Evolutionary conservation across 129 eudicot species (phyloP), one percentile per base, ranked within the genome.

Genomic region (Solidago caesia): DNA sequence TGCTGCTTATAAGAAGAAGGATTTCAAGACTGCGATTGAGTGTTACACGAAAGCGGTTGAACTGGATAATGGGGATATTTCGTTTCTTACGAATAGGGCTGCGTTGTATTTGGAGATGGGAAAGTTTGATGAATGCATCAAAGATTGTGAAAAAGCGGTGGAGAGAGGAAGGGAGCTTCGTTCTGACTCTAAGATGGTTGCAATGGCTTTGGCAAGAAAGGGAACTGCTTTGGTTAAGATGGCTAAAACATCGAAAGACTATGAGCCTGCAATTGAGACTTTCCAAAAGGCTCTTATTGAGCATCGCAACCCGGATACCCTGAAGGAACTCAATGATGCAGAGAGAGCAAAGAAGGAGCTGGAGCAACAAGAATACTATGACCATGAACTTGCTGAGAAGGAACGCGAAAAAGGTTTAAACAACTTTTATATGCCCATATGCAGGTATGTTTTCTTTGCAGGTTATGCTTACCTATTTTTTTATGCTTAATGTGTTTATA

Each of bases 41-140:
- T 87, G 80, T 72, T 95, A 95, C 56, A 70, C 89, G 0, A 82
- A 82, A 64, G 99, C 99, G 0, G 11, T 87, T 70, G 99, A 95
- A 67, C 79, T 95, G 71, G 88, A 89, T 75, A 97, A 95, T 78
- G 83, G 67, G 25, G 99, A 95, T 79, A 82, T 95, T 15, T 95
- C 97, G 1, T 95, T 87, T 79, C 47, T 95, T 12, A 95, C 99
- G 1, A 95, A 95, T 6, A 73, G 99, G 47, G 99, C 99, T 80
- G 99, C 99, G 14, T 96, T 95, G n/a, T 95, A 82, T 68, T 71
- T 95, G 84, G 99, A 95, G 83, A 95, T 91, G 97, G 97, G 87
- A 7, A 89, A 95, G 99, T 91, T 78, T 73, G 97, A 86, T 51
- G 97, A 91, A 11, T 88, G 97, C 79, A 89, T 91, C 21, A 83